Conservation (phyloP, 352 stramenopile genomes). For the Phytophthora parvispora region DNA sequence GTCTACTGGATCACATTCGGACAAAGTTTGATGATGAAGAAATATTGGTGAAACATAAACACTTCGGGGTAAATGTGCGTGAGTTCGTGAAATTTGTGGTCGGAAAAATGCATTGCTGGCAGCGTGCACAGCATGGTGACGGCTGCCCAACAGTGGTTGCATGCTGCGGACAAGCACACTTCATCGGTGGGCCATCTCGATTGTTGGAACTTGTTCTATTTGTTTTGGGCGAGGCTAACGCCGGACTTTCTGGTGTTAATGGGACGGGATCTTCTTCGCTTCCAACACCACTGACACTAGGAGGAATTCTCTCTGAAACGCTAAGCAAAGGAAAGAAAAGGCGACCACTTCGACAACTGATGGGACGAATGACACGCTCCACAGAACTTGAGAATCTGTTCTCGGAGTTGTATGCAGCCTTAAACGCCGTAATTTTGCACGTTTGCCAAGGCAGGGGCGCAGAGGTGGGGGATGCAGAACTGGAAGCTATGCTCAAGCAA, state of each 20-base stretch:
- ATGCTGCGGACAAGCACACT: conserved; percentile 67
- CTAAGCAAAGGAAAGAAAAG: conserved; percentile 65
- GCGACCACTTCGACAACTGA: conserved; percentile 53
- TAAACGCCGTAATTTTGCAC: conserved; percentile 75
- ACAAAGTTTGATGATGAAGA: conserved; percentile 52
- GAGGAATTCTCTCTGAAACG: conserved; percentile 65
- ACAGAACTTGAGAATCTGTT: conserved; percentile 62
- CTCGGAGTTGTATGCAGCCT: conserved; percentile 55
- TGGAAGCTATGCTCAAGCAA: conserved; percentile 63
- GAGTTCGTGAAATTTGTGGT: conserved; percentile 68
- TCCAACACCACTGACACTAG: conserved; percentile 42
- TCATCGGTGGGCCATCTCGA: conserved; percentile 54
- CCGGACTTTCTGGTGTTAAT: conserved; percentile 36
- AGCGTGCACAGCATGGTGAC: conserved; percentile 73
- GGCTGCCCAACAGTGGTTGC: conserved; percentile 55
- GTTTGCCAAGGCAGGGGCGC: conserved; percentile 63
- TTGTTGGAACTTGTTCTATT: conserved; percentile 76
- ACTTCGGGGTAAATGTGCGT: conserved; percentile 65
- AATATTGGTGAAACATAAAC: conserved; percentile 57
- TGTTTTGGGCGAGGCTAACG: conserved; percentile 57
- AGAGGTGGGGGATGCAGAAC: conserved; percentile 59
- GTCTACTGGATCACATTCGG: conserved; percentile 64
- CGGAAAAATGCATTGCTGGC: conserved; percentile 75
- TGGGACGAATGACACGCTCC: conserved; percentile 67
- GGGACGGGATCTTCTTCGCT: conserved; percentile 19